A percentile compares a stretch with the other conserved stretches of the same genome.
phyloP scores from a whole-genome alignment of 106 monocot species.

The Phalaenopsis aphrodite region DNA sequence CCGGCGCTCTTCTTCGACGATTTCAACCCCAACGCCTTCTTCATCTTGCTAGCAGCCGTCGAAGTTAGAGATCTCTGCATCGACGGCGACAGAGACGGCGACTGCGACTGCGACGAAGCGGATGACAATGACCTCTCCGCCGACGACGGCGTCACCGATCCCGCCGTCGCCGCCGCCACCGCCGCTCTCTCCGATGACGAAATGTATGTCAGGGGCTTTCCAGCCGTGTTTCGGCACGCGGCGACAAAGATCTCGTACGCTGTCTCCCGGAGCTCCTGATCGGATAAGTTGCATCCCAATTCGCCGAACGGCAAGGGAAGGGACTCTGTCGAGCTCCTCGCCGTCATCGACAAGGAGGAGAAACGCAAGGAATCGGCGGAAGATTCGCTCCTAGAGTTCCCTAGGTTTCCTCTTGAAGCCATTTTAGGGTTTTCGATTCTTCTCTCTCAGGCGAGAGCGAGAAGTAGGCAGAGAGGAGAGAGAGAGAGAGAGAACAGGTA shows the following conservation, averaged over 20 bases:
- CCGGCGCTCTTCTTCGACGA: slow-evolving; percentile 30
- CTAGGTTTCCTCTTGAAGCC: too few species aligned
- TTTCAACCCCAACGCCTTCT: slow-evolving; percentile 86
- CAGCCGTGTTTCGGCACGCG: slow-evolving; percentile 41
- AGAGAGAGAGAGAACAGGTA: too few species aligned
- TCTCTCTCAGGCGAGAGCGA: too few species aligned
- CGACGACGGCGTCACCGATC: slow-evolving; percentile 6
- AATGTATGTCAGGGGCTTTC: slow-evolving; percentile 51
- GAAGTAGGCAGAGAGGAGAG: too few species aligned
- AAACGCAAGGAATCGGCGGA: too few species aligned
- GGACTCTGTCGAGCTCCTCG: not conserved
- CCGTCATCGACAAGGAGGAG: too few species aligned
- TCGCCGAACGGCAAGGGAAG: slow-evolving; percentile 44
- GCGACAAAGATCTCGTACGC: slow-evolving; percentile 68
- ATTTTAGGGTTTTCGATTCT: too few species aligned
- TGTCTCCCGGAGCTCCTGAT: slow-evolving; percentile 39
- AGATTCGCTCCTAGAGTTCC: too few species aligned
- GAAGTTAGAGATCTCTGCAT: slow-evolving; percentile 71
- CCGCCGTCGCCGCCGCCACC: slow-evolving; percentile 10
- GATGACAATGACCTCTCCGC: slow-evolving; percentile 18
- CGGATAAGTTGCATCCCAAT: slow-evolving; percentile 24
- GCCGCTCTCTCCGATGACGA: slow-evolving; percentile 21
- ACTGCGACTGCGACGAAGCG: slow-evolving; percentile 20
- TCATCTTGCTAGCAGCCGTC: slow-evolving; percentile 83
- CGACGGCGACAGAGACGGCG: slow-evolving; percentile 17